Base-by-base conservation (phyloP, 768 basidiomycete genomes). In the Neoboletus brunneissimus region DNA sequence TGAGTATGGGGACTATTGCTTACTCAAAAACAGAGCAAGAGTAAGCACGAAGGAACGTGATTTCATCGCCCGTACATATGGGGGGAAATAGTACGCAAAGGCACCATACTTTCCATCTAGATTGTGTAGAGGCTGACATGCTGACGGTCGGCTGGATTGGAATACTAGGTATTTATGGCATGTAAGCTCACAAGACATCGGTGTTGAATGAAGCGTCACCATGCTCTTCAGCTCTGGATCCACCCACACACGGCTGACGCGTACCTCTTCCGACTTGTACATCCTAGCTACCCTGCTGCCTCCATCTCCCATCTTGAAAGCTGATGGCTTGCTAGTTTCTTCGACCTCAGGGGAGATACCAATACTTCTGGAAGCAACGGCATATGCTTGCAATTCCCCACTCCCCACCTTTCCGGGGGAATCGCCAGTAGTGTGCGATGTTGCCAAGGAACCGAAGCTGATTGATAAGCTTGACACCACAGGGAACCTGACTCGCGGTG, bases 1-100 rank as follows among this genome's bases (percentile, higher is more conserved):
- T 67, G 79, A 80, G 55, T 97, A 81, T 71, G 96, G 96, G 2
- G 92, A 98, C 64, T 97, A 93, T 69, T 97, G 95, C 70, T 68
- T 99, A 59, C 76, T 99, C 58, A 84, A 79, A 70, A 87, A 92
- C 61, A 81, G 70, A 63, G 74, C 67, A 58, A 65, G 49, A 18
- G 56, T 74, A 37, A 41, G 49, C 48, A 52, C 15, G 35, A 73
- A 73, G 60, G 72, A 72, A 50, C 58, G 45, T 5, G 56, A 58
- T 20, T 59, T 64, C 42, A 31, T 57, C 25, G 25, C 58, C 27
- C 59, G 37, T 44, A 51, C 55, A 37, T 20, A 56, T 18, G 52
- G 27, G 18, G 49, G 48, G 15, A 49, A 59, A 42, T 59, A 56
- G 49, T 57, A 45, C 45, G 43, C 60, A 57, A 49, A 55, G 18